phyloP scores from a whole-genome alignment of 345 rosid genomes.

The Syzygium oleosum region DNA sequence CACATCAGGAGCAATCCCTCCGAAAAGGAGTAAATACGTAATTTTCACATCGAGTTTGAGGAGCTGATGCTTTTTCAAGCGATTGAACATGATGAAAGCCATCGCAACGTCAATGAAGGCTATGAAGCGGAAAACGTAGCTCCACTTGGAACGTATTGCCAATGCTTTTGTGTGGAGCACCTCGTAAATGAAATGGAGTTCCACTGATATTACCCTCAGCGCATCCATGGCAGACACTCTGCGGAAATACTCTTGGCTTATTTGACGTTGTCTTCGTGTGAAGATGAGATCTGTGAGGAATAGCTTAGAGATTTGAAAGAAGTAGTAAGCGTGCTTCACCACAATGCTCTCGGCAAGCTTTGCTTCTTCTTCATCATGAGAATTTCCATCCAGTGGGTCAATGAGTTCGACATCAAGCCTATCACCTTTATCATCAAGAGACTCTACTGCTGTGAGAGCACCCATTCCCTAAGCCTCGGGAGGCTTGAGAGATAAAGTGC shows the following conservation, averaged over 20 bases:
- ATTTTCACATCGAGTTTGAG: neutral
- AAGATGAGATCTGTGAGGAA: neutral
- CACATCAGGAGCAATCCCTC: neutral
- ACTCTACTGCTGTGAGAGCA: neutral
- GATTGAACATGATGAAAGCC: neutral
- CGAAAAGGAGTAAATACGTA: neutral
- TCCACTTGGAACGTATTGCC: neutral
- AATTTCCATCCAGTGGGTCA: fast-evolving
- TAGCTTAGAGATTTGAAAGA: fast-evolving
- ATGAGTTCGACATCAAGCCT: too few species aligned
- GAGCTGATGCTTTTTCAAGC: neutral
- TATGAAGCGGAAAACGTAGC: neutral
- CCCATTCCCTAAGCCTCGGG: neutral
- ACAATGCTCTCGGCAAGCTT: neutral
- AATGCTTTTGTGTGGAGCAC: neutral
- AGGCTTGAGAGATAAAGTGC: neutral
- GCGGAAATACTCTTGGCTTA: fast-evolving
- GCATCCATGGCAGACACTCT: fast-evolving
- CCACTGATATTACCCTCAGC: neutral
- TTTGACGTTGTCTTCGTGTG: fast-evolving
- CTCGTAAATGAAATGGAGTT: neutral
- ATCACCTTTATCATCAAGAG: too few species aligned
- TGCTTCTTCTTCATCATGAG: neutral
- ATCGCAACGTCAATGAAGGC: neutral
- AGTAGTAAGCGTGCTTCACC: neutral